A percentile compares a stretch with the other conserved stretches of the same genome.
Evolutionary conservation across 495 filamentous ascomycete genomes (phyloP).

Genomic region (Aspergillus steynii): DNA sequence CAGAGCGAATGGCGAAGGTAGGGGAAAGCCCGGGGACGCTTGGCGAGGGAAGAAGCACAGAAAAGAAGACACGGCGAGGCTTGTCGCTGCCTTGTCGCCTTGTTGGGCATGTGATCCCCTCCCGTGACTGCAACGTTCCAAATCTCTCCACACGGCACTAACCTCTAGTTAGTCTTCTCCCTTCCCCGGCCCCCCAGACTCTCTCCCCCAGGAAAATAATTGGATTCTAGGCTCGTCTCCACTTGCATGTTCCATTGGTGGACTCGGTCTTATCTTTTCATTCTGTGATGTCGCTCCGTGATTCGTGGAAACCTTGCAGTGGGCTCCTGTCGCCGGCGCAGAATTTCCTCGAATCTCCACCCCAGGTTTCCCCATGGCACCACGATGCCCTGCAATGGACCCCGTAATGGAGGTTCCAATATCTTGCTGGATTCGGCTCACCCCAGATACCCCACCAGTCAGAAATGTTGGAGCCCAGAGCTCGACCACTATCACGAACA

Average conservation of each 20-base stretch:
- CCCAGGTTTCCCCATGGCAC: slow-evolving; percentile 28
- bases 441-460: slow-evolving; percentile 34
- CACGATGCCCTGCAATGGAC: not conserved
- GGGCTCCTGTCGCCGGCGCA: slow-evolving; percentile 21
- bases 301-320: slow-evolving; percentile 39
- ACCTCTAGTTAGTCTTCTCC: not conserved
- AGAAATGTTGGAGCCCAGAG: slow-evolving; percentile 23
- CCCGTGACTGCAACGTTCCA: not conserved
- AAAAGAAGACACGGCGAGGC: not conserved
- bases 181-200: slow-evolving; percentile 3
- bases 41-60: too few species aligned
- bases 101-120: not conserved
- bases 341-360: slow-evolving; percentile 41
- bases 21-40: too few species aligned
- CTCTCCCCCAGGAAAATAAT: not conserved
- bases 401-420: slow-evolving; percentile 1
- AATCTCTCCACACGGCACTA: too few species aligned
- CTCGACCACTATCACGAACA: slow-evolving; percentile 20
- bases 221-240: slow-evolving; percentile 1
- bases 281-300: slow-evolving; percentile 10
- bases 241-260: slow-evolving; percentile 33
- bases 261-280: slow-evolving; percentile 27
- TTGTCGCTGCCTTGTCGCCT: too few species aligned
- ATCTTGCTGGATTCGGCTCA: slow-evolving; percentile 12
- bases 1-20: too few species aligned